Conservation (phyloP, 257 asterid species). For the Solanum pimpinellifolium region DNA sequence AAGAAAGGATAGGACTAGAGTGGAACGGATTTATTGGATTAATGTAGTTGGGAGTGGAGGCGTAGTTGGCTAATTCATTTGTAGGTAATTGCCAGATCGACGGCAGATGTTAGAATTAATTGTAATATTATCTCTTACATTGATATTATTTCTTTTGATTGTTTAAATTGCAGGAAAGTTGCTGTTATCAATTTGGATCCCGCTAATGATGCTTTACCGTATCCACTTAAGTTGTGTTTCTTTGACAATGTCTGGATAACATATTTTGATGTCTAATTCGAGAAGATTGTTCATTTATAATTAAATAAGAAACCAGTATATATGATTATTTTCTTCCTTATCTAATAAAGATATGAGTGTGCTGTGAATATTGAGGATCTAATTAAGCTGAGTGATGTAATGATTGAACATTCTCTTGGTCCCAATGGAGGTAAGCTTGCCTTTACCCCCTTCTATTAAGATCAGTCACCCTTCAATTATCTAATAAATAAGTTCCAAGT, state of each 20-base stretch:
- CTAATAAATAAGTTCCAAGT: neutral
- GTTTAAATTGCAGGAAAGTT: constrained; percentile 66
- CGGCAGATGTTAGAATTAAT: neutral
- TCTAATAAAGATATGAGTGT: constrained; percentile 64
- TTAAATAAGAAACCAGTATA: neutral
- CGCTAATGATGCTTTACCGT: constrained; percentile 93
- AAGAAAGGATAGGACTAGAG: neutral
- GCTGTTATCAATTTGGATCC: constrained; percentile 93
- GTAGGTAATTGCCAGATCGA: neutral
- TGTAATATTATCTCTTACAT: neutral
- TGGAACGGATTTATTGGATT: neutral
- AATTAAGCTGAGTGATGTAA: constrained; percentile 77
- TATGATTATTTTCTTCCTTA: constrained; percentile 29
- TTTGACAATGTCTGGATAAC: neutral
- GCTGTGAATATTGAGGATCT: constrained; percentile 87
- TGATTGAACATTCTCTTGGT: constrained; percentile 94
- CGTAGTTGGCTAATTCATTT: neutral
- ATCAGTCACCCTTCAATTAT: neutral
- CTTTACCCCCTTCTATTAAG: neutral
- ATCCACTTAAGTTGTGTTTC: constrained; percentile 30
- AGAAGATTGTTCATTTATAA: neutral
- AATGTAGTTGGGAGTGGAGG: neutral
- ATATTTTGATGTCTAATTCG: neutral
- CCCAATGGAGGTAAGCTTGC: constrained; percentile 81
- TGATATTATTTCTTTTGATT: neutral